Conservation (phyloP, 192 early-diverging fungal species). For the Backusella luteola region DNA sequence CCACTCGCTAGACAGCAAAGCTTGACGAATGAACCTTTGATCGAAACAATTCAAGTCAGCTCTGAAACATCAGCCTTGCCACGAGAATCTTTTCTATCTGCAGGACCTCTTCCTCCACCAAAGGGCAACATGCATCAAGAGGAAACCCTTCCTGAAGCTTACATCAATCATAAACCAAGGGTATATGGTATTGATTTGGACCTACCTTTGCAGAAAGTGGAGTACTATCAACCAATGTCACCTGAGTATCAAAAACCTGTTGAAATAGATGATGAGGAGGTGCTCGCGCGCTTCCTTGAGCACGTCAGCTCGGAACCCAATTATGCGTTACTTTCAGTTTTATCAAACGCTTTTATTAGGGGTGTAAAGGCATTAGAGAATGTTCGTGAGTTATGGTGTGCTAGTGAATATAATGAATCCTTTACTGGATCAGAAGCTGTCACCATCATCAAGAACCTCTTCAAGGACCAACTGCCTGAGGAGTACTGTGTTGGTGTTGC, state of each 20-base stretch:
- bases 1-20: not conserved
- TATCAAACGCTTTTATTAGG: slow-evolving; percentile 9
- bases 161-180: not conserved
- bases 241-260: not conserved
- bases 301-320: slow-evolving; percentile 5
- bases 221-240: not conserved
- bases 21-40: not conserved
- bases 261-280: not conserved
- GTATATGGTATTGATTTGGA: not conserved
- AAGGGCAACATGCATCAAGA: not conserved
- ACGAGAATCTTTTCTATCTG: not conserved
- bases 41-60: not conserved
- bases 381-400: slow-evolving; percentile 21
- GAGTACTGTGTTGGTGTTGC: slow-evolving; percentile 20
- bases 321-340: slow-evolving; percentile 21
- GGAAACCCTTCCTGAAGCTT: not conserved
- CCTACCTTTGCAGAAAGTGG: not conserved
- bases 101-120: not conserved
- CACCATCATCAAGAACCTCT: slow-evolving; percentile 18
- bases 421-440: slow-evolving; percentile 37
- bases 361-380: slow-evolving; percentile 11
- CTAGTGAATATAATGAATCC: slow-evolving; percentile 26
- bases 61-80: not conserved
- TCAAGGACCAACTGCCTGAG: slow-evolving; percentile 17
- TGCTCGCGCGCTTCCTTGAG: not conserved